Evolutionary conservation across 805 yeast genomes (phyloP).

Genomic region (Candida alai): DNA sequence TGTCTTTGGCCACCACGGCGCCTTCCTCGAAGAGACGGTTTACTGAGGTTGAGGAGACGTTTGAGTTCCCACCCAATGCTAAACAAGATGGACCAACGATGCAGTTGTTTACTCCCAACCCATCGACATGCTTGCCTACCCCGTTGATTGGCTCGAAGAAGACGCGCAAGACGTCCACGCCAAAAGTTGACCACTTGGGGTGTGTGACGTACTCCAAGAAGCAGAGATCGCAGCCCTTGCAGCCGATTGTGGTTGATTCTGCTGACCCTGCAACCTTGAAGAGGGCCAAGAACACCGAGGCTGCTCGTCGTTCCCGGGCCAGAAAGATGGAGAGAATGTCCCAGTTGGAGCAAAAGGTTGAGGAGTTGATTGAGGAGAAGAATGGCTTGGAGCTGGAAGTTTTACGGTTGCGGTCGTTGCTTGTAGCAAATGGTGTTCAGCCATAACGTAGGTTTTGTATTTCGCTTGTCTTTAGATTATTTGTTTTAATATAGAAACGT

Average conservation of each 20-base stretch:
- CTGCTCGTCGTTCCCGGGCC: constrained; percentile 93
- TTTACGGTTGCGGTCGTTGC: constrained; percentile 49
- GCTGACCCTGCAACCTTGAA: constrained; percentile 72
- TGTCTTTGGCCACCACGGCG: constrained; percentile 1
- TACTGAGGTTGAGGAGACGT: constrained; percentile 25
- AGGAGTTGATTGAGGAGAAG: constrained; percentile 57
- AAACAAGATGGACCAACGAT: constrained; percentile 10
- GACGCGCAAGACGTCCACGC: constrained; percentile 9
- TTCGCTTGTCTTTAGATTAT: background rate
- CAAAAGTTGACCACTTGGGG: constrained; percentile 66
- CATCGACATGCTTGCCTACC: constrained; percentile 29
- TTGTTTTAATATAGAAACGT: constrained; percentile 4
- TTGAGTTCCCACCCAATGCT: constrained; percentile 15
- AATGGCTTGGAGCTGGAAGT: constrained; percentile 61
- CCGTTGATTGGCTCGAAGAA: constrained; percentile 24
- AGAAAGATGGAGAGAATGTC: constrained; percentile 85
- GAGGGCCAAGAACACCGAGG: constrained; percentile 96
- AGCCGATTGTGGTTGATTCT: constrained; percentile 54
- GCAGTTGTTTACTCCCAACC: constrained; percentile 28
- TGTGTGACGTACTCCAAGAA: constrained; percentile 74
- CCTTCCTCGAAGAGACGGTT: constrained; percentile 15
- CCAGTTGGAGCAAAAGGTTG: constrained; percentile 77
- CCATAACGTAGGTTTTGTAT: background rate
- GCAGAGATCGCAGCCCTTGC: constrained; percentile 66
- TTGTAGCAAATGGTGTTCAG: constrained; percentile 27